These are phyloP conservation scores for Ganoderma lucidum DNA, from an alignment of 1,284 basidiomycete genomes.

Conservation along the genomic window DNA sequence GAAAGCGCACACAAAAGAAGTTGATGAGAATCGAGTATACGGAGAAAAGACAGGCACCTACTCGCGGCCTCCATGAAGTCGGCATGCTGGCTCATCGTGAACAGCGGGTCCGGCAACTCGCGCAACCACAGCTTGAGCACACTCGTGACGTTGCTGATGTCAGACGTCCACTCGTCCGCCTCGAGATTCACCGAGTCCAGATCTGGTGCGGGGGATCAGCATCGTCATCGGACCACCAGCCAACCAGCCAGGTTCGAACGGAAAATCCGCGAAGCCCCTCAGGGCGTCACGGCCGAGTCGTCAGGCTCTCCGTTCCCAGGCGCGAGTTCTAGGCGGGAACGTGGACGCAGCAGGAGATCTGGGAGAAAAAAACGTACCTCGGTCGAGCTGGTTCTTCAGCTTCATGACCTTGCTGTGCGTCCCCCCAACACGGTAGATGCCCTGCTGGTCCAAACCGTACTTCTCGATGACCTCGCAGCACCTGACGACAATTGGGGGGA, in stretches of 20 bases:
- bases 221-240: constrained; percentile 6
- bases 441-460: constrained; percentile 84
- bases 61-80: constrained; percentile 96
- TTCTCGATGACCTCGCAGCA: constrained; percentile 94
- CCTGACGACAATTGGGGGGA: constrained; percentile 89
- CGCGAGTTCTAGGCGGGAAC: not conserved
- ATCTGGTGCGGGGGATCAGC: constrained; percentile 56
- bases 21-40: not conserved
- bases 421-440: constrained; percentile 94
- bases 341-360: not conserved
- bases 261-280: not conserved
- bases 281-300: not conserved
- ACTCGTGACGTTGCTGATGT: constrained; percentile 96
- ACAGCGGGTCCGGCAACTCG: constrained; percentile 93
- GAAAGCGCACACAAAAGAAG: not conserved
- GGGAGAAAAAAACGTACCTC: constrained; percentile 60
- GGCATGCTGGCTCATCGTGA: constrained; percentile 87
- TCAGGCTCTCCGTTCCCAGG: not conserved
- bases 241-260: not conserved
- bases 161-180: constrained; percentile 88
- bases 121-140: constrained; percentile 97
- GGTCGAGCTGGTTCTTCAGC: constrained; percentile 87
- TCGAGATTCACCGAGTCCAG: constrained; percentile 87
- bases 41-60: constrained; percentile 51
- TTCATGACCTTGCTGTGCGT: constrained; percentile 89